Evolutionary conservation across 345 rosid genomes (phyloP), one percentile per base, ranked within the genome.

Genomic region (Pseudoturritis turrita): DNA sequence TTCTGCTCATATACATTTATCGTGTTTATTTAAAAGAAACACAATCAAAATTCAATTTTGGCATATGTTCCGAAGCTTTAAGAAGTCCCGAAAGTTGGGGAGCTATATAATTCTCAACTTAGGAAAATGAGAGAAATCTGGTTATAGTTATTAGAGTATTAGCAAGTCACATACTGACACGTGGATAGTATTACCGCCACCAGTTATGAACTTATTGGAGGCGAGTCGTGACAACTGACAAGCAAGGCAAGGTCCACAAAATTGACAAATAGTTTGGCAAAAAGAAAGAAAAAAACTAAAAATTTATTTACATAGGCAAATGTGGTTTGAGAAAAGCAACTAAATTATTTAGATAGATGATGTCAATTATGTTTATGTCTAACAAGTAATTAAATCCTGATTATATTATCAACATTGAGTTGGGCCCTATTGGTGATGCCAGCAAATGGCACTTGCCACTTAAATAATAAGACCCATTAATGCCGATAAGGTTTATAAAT

Each of bases 401-500:
- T 23, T 40, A 23, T 18, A 22, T 56, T 36, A 73, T 53, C 39
- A 63, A 44, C 63, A 12, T 19, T 56, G 72, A 65, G 60, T 56
- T 65, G 9, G 15, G 57, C 8, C 45, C n/a, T 55, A 37, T 37
- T 21, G 60, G n/a, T 57, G 77, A 37, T 47, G 77, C 72, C 50
- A 73, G 65, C 77, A 56, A 26, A 25, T 56, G 65, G 35, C 31
- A 45, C 3, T 45, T 64, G 71, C 26, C 54, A 25, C 13, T 73
- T 65, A 33, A 41, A 53, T 63, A 53, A 72, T 62, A 52, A 64
- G 23, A 64, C 54, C 12, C 26, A 46, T 25, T 52, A 47, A 55
- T 65, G 71, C 15, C 53, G 1, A 54, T 61, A 6, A 18, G 15
- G 5, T 36, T 35, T 26, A 60, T 22, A 18, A 26, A 18, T 2